phyloP scores from a whole-genome alignment of 2,329 filamentous ascomycete genomes.

The Thyridium curvatum region DNA sequence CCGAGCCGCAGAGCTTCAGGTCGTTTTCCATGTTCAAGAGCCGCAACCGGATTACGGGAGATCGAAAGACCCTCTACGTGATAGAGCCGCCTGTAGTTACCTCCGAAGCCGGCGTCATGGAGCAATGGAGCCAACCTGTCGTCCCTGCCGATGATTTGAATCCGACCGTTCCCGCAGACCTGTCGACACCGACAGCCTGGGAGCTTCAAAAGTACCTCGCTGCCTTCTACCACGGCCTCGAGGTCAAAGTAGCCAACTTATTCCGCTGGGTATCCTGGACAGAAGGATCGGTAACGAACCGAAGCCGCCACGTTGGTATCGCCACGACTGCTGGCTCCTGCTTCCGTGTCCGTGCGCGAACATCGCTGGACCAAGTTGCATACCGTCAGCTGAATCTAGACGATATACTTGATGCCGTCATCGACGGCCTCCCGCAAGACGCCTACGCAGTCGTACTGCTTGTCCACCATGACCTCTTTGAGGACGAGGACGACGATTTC shows the following conservation, averaged over 20 bases:
- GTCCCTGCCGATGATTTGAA: slow-evolving; percentile 6
- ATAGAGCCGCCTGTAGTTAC: slow-evolving; percentile 35
- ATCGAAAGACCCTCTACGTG: slow-evolving; percentile 48
- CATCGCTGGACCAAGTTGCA: slow-evolving; percentile 35
- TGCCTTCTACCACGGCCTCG: slow-evolving; percentile 47
- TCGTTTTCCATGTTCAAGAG: slow-evolving; percentile 39
- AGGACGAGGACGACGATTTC: slow-evolving; percentile 60
- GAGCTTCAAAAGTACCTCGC: slow-evolving; percentile 25
- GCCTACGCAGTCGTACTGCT: slow-evolving; percentile 54
- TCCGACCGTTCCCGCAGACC: slow-evolving; percentile 7
- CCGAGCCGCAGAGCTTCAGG: slow-evolving; percentile 43
- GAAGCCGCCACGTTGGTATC: slow-evolving; percentile 38
- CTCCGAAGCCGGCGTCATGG: slow-evolving; percentile 27
- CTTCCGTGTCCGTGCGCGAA: slow-evolving; percentile 46
- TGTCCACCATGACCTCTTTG: slow-evolving; percentile 57
- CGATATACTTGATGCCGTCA: slow-evolving; percentile 53
- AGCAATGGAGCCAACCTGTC: slow-evolving; percentile 31
- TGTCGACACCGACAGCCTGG: no score
- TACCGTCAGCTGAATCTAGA: slow-evolving; percentile 53
- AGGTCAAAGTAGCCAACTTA: slow-evolving; percentile 34
- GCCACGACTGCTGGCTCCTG: slow-evolving; percentile 16
- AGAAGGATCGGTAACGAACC: slow-evolving; percentile 14
- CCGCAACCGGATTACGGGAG: slow-evolving; percentile 41
- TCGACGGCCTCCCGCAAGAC: slow-evolving; percentile 46
- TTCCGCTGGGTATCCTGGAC: slow-evolving; percentile 47